A percentile compares a stretch with the other conserved stretches of the same genome.
These are phyloP conservation scores for Leptographium wingfieldii DNA, from an alignment of 2,329 filamentous ascomycete species.

Conservation along the genomic window DNA sequence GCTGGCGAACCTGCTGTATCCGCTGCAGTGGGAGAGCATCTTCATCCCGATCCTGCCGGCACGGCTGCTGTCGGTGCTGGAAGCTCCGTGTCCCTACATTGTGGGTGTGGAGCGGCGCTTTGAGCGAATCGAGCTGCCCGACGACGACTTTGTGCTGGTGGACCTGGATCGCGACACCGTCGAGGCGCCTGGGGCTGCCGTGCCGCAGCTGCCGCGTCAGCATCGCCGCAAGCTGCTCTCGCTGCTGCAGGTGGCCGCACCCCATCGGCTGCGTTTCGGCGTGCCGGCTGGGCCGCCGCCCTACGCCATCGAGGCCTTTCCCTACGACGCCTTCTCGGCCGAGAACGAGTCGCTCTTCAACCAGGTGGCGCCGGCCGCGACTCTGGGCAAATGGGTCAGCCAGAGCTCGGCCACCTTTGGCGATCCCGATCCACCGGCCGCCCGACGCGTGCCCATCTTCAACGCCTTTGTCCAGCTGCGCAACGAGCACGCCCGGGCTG, in stretches of 20 bases:
- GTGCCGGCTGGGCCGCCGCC: slow-evolving; percentile 80
- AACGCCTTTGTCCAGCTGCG: slow-evolving; percentile 80
- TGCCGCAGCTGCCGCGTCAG: slow-evolving; percentile 67
- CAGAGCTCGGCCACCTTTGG: slow-evolving; percentile 85
- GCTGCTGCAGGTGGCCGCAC: slow-evolving; percentile 77
- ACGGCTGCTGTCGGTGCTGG: slow-evolving; percentile 75
- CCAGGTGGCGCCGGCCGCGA: slow-evolving; percentile 54
- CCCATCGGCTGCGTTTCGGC: slow-evolving; percentile 76
- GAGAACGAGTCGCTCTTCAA: slow-evolving; percentile 76
- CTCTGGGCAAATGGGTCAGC: slow-evolving; percentile 73
- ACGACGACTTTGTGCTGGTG: slow-evolving; percentile 91
- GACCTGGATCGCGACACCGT: slow-evolving; percentile 88
- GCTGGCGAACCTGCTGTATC: slow-evolving; percentile 75
- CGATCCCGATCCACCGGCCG: slow-evolving; percentile 41
- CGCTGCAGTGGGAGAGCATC: slow-evolving; percentile 84
- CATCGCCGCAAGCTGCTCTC: slow-evolving; percentile 82
- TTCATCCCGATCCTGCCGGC: slow-evolving; percentile 87
- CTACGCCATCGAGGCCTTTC: slow-evolving; percentile 87
- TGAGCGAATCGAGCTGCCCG: slow-evolving; percentile 71
- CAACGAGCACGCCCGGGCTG: slow-evolving; percentile 44
- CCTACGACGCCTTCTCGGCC: slow-evolving; percentile 77
- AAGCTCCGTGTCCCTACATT: slow-evolving; percentile 93
- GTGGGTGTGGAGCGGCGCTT: slow-evolving; percentile 91
- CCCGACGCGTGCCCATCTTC: slow-evolving; percentile 57
- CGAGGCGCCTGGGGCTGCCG: slow-evolving; percentile 64